Base-by-base conservation (phyloP, 1,284 basidiomycete genomes). In the Ceratobasidium theobromae region DNA sequence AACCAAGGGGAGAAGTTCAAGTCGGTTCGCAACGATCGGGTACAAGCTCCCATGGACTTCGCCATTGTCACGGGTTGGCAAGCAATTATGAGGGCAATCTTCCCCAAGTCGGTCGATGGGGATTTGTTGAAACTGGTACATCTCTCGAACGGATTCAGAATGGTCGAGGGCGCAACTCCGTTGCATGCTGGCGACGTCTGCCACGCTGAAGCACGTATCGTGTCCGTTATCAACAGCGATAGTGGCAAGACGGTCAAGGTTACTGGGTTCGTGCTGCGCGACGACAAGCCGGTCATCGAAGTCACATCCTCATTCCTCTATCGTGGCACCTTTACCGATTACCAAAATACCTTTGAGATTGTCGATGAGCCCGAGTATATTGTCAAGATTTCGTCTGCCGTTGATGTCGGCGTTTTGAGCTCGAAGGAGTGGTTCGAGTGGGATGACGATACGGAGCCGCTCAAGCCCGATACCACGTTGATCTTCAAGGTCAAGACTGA, bases 341-440 rank as follows among this genome's bases (percentile, higher is more conserved):
- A 87, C 76, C 84, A 90, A 76, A 95, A 96, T 79, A 98, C 96
- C 0, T 99, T 99, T 77, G 95, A 98, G 78, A 89, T 88, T 25
- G 82, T 88, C 55, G 88, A 95, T 70, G 93, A 96, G 76, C 86
- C 89, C 1, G 92, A 95, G 72, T 98, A 96, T 76, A 77, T 86
- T 49, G 88, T 99, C 51, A 80, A 86, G 49, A 74, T 98, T 70
- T 80, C 82, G 62, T 87, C 84, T 32, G 89, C 94, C 70, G 89
- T 93, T 1, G 86, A 85, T 48, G 88, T 97, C 70, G 93, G 94
- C 55, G 93, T 99, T 18, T 80, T 99, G 14, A 86, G 91, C 74
- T 93, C 93, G 67, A 99, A 99, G 82, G 91, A 96, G 75, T 99
- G 97, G 96, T 96, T 99, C 77, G 87, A 90, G 67, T 98, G 95